Evolutionary conservation across 148 eudicot species (phyloP), one percentile per base, ranked within the genome.

Genomic region (Rhododendron molle): DNA sequence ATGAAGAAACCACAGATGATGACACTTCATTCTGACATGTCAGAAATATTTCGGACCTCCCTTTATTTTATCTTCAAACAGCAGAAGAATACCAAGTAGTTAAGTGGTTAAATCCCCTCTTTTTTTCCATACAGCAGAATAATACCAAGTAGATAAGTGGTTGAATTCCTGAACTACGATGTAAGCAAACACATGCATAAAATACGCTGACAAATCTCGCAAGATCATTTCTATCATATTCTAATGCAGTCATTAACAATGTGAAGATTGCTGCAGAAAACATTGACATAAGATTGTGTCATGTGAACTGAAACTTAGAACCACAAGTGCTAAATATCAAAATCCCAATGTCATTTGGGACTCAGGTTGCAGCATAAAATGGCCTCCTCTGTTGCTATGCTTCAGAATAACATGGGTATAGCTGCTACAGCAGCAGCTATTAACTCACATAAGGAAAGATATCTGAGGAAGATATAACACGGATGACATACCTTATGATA

Each of bases 401-500:
- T 62, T 43, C 84, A 40, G 56, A 44, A 40, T n/a, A 43, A 9
- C 38, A 83, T n/a, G 34, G 20, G 13, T 28, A 7, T 44, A 83
- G 60, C 60, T 15, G 44, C 58, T 44, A 7, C 44, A 83, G 44
- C 60, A 28, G 44, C 58, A 28, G 49, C 30, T 30, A 16, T 52
- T 30, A 62, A n/a, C 6, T 14, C 7, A 73, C 28, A 49, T 9
- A 15, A 23, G 56, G 23, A 50, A 81, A 50, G 58, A 82, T 44
- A 36, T 52, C 26, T 71, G 80, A 50, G 82, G 32, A 81, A 78
- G n/a, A 12, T 43, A 56, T 78, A 34, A 0, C 58, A n/a, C 6
- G 23, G 23, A 36, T 76, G 85, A n/a, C 86, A 77, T 83, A 93
- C 98, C 96, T 93, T 91, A 44, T 86, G 83, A 88, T 85, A 84